These are phyloP conservation scores for Colletotrichum simmondsii DNA, from an alignment of 2,329 filamentous ascomycete genomes.

Conservation along the genomic window DNA sequence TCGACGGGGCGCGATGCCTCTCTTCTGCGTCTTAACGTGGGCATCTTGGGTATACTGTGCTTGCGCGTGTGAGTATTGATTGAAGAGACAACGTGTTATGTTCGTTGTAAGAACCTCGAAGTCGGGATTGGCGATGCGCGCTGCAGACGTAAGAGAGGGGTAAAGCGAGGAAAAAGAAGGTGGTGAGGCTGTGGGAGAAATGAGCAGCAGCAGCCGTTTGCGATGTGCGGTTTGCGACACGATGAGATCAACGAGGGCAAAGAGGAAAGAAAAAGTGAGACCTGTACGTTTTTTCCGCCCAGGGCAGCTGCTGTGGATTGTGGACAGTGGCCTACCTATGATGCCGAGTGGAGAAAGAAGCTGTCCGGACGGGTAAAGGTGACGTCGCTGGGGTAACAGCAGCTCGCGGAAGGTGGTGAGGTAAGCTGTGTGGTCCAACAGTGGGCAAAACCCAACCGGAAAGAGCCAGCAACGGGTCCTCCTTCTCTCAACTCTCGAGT, in stretches of 20 bases:
- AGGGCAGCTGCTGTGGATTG: constrained; percentile 12
- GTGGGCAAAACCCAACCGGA: neutral
- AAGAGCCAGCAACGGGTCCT: neutral
- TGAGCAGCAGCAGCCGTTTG: constrained; percentile 24
- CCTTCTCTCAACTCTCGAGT: neutral
- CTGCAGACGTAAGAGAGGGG: neutral
- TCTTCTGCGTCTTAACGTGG: constrained; percentile 32
- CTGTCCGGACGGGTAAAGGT: constrained; percentile 28
- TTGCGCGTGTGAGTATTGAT: neutral
- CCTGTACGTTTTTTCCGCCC: constrained; percentile 17
- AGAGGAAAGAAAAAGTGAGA: constrained; percentile 18
- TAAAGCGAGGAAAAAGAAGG: constrained; percentile 3
- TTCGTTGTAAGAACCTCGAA: constrained; percentile 1
- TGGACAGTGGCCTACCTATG: constrained; percentile 15
- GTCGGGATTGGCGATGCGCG: constrained; percentile 9
- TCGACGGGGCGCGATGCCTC: constrained; percentile 20
- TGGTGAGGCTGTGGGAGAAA: constrained; percentile 1
- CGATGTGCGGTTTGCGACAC: constrained; percentile 28
- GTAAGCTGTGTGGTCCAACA: neutral
- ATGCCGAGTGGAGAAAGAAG: constrained; percentile 29
- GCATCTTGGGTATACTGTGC: constrained; percentile 18
- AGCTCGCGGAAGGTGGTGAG: constrained; percentile 25
- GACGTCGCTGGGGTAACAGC: constrained; percentile 37
- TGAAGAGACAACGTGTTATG: neutral
- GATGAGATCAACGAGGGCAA: constrained; percentile 19